Percentiles rank a stretch among this genome's conserved stretches.
These are phyloP conservation scores for Colletotrichum tamarilloi DNA, from an alignment of 2,329 filamentous ascomycete species.

Conservation along the genomic window DNA sequence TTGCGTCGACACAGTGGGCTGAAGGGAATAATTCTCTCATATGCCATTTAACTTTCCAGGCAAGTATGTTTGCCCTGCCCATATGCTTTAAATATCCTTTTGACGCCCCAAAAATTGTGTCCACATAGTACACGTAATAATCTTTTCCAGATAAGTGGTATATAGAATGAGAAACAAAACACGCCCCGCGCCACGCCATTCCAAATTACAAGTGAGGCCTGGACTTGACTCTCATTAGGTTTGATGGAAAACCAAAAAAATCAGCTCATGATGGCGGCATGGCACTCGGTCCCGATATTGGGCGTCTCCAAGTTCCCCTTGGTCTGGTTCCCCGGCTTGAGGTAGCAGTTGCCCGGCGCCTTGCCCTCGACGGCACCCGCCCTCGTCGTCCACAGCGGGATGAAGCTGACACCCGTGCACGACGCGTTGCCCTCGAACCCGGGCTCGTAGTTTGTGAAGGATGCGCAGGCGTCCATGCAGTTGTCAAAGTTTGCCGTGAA, in stretches of 20 bases:
- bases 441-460: conserved; percentile 39
- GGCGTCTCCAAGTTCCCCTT: conserved; percentile 42
- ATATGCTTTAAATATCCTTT: too few species aligned
- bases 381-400: conserved; percentile 55
- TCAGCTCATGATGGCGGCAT: conserved; percentile 45
- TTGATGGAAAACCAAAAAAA: not conserved
- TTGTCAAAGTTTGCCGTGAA: conserved; percentile 55
- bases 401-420: conserved; percentile 51
- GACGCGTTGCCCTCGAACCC: conserved; percentile 37
- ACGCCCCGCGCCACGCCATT: not conserved
- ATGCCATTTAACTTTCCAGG: too few species aligned
- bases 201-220: not conserved
- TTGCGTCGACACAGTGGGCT: too few species aligned
- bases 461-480: conserved; percentile 61
- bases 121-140: too few species aligned
- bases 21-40: too few species aligned
- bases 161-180: too few species aligned
- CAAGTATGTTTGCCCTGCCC: too few species aligned
- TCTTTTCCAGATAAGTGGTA: too few species aligned
- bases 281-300: conserved; percentile 48
- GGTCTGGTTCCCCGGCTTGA: conserved; percentile 53
- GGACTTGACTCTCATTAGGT: not conserved
- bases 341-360: conserved; percentile 58
- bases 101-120: too few species aligned
- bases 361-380: conserved; percentile 43